Base-by-base conservation (phyloP, 768 basidiomycete species). In the Brasilioporus rufonigricans region DNA sequence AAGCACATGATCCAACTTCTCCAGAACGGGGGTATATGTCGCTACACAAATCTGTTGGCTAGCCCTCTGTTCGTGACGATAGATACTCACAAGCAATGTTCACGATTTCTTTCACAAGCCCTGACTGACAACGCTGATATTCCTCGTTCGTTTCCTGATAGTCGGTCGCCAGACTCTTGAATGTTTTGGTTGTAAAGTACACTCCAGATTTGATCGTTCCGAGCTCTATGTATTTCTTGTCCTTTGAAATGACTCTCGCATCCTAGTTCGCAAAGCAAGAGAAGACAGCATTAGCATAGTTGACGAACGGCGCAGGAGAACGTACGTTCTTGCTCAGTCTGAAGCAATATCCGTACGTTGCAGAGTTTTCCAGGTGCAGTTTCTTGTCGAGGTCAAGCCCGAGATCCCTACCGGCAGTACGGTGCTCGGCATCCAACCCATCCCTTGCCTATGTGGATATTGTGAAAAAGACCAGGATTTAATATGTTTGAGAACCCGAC, bases 311-410 rank as follows among this genome's bases (percentile, higher is more conserved):
- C 38, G 14, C 9, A 4, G 6, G 32, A 52, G 6, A 55, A 74
- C 85, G 50, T 59, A 94, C 96, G 58, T 86, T 90, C 66, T 97
- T 95, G 1, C 95, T 95, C 41, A 98, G 68, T 26, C 97, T 76
- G 73, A 98, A 91, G 63, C 91, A 94, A 68, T 98, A 96, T 2
- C 94, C 93, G 65, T 96, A 92, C 1, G 84, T 82, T 52, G 81
- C 80, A 50, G 88, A 91, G 62, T 95, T 94, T 74, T 99, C 97
- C 27, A 99, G 76, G 70, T 98, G 97, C 12, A 98, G 72, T 73
- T 98, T 98, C 75, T 96, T 96, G 70, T 97, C 91, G 3, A 93
- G 80, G 16, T 96, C 93, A 11, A 99, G 62, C 10, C 78, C 81
- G 7, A 98, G 77, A 36, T 91, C 89, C 8, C 76, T 70, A 7